phyloP scores from a whole-genome alignment of 1,139 yeast species.

The Entelexis sorbosivorans region DNA sequence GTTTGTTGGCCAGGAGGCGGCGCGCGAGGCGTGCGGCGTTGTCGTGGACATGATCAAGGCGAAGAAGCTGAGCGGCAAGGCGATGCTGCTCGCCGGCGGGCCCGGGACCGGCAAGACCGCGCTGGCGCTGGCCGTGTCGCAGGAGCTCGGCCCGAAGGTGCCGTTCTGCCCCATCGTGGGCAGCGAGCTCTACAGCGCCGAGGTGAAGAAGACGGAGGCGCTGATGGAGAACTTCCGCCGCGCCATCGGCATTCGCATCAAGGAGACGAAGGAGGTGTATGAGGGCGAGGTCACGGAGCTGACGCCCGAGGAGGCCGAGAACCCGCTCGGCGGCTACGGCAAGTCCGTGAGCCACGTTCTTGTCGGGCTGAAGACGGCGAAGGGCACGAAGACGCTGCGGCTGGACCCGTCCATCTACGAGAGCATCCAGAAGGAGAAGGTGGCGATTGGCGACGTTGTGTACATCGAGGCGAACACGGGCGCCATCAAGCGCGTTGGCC shows the following conservation, averaged over 20 bases:
- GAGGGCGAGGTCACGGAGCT: constrained; percentile 97
- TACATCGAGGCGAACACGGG: constrained; percentile 97
- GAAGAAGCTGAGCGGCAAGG: constrained; percentile 90
- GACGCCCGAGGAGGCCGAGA: constrained; percentile 94
- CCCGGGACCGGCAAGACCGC: constrained; percentile 99
- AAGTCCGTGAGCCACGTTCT: constrained; percentile 91
- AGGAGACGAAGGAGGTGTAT: constrained; percentile 94
- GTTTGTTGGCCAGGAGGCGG: constrained; percentile 87
- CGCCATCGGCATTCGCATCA: constrained; percentile 90
- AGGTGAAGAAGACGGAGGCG: constrained; percentile 93
- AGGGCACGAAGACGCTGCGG: constrained; percentile 86
- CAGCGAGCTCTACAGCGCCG: constrained; percentile 88
- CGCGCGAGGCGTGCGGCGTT: constrained; percentile 96
- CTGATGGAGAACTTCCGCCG: constrained; percentile 95
- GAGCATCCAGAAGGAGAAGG: constrained; percentile 89
- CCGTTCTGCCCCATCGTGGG: constrained; percentile 98
- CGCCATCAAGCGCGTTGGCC: constrained; percentile 91
- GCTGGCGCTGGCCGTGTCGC: constrained; percentile 87
- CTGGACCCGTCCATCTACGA: constrained; percentile 94
- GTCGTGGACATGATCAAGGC: constrained; percentile 88
- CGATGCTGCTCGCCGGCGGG: constrained; percentile 90
- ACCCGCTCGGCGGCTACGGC: constrained; percentile 95
- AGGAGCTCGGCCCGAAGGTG: constrained; percentile 94
- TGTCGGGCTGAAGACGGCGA: constrained; percentile 88
- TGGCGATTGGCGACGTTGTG: constrained; percentile 89